Evolutionary conservation across 2,329 filamentous ascomycete species (phyloP).

Genomic region (Cucurbitaria berberidis): DNA sequence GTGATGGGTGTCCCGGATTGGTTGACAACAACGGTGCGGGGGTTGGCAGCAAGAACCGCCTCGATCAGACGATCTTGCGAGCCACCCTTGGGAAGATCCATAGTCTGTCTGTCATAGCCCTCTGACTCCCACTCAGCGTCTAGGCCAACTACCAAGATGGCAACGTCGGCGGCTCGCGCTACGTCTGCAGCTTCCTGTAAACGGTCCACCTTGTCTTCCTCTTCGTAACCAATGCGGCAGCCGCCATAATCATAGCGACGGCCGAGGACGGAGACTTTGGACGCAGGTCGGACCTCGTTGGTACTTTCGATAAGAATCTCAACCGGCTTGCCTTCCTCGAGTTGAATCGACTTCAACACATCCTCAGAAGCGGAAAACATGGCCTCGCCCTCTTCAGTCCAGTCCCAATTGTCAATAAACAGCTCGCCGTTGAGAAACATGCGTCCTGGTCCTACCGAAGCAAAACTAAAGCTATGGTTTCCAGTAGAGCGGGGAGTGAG

Average conservation of each 20-base stretch:
- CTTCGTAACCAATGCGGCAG: slow-evolving; percentile 73
- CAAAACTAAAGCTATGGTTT: slow-evolving; percentile 70
- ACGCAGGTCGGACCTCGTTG: slow-evolving; percentile 67
- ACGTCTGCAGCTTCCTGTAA: slow-evolving; percentile 65
- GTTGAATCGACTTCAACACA: slow-evolving; percentile 65
- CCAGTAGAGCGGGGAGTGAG: slow-evolving; percentile 66
- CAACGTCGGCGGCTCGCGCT: slow-evolving; percentile 74
- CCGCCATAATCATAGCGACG: slow-evolving; percentile 72
- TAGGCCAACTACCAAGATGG: slow-evolving; percentile 77
- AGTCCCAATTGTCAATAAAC: slow-evolving; percentile 70
- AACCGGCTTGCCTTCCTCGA: slow-evolving; percentile 65
- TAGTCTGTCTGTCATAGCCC: slow-evolving; percentile 67
- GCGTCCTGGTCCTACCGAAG: slow-evolving; percentile 69
- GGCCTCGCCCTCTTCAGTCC: slow-evolving; percentile 71
- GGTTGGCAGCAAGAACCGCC: slow-evolving; percentile 68
- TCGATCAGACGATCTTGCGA: slow-evolving; percentile 69
- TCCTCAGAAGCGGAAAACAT: slow-evolving; percentile 74
- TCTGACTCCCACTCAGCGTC: slow-evolving; percentile 81
- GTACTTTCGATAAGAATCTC: slow-evolving; percentile 70
- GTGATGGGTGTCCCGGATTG: slow-evolving; percentile 76
- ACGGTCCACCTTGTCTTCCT: slow-evolving; percentile 67
- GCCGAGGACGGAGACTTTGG: slow-evolving; percentile 63
- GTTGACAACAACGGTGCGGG: slow-evolving; percentile 72
- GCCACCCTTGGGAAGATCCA: slow-evolving; percentile 63
- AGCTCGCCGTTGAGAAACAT: slow-evolving; percentile 66